Base-by-base conservation (phyloP, 2,329 filamentous ascomycete genomes). In the Biscogniauxia sp. region DNA sequence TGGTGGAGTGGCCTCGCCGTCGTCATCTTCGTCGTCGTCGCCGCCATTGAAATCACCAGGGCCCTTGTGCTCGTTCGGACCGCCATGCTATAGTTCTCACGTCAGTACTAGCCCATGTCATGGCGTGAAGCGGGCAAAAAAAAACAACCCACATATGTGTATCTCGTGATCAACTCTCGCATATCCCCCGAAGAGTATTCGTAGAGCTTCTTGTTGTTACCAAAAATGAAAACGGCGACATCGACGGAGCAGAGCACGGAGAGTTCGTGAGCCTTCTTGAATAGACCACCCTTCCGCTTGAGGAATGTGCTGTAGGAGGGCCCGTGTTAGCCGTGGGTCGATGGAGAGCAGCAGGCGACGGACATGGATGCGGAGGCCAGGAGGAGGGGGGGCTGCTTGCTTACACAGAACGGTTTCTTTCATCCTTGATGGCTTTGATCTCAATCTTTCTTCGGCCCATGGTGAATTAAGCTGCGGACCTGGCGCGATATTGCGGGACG, bases 361-460 rank as follows among this genome's bases (percentile, higher is more conserved):
- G 23, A 23, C 23, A 23, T 23, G 23, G 32, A 3, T 15, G 32
- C 32, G 3, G 32, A 52, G 54, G 51, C 25, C 37, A 51, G 60
- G 51, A 17, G 51, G 56, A 58, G 53, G 26, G 54, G 32, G 54
- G 23, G 23, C 23, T 23, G 23, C 5, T 55, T 61, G 82, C 92
- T 78, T 92, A 97, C 93, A 97, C 93, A 72, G 93, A 97, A 76
- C 93, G 92, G 76, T 97, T 97, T 73, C 93, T 88, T 79, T 97
- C 93, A 87, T 97, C 93, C 80, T 97, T 97, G 84, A 98, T 98
- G 70, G 94, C 92, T 81, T 97, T 97, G 84, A 99, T 98, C 82
- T 98, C 95, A 76, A 99, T 99, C 87, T 99, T 99, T 85, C 95
- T 88, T 78, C 95, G 89, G 77, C 95, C 95, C 95, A 99, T 99